Conservation (phyloP, 1,284 basidiomycete species). For the Kalmanozyma brasiliensis region DNA sequence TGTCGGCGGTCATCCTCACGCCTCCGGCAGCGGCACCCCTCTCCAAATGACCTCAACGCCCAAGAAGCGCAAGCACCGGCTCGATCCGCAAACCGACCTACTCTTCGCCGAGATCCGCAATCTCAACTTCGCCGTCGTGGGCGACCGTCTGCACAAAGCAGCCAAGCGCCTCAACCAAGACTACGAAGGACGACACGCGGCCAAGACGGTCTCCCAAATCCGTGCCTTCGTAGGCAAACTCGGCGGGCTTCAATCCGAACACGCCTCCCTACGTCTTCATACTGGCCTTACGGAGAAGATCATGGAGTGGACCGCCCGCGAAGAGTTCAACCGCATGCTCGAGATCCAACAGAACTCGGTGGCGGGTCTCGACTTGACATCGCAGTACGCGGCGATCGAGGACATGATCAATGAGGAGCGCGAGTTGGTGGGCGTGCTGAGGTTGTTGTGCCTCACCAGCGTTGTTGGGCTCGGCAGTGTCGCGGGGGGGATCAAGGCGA, state of each 20-base stretch:
- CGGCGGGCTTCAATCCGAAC: conserved; percentile 88
- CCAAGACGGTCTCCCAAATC: conserved; percentile 91
- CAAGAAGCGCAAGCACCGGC: conserved; percentile 75
- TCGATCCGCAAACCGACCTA: conserved; percentile 81
- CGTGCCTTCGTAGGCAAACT: conserved; percentile 94
- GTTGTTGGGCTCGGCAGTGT: conserved; percentile 71
- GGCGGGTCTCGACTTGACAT: conserved; percentile 70
- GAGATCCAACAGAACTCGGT: conserved; percentile 97
- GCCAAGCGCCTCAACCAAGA: conserved; percentile 89
- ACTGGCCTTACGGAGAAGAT: conserved; percentile 92
- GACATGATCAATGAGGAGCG: conserved; percentile 58
- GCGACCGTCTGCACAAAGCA: conserved; percentile 81
- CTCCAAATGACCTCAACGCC: conserved; percentile 45
- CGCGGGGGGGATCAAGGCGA: conserved; percentile 84
- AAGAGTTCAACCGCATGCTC: conserved; percentile 87
- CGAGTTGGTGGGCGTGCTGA: conserved; percentile 69
- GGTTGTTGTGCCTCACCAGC: conserved; percentile 86
- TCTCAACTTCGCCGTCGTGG: conserved; percentile 92
- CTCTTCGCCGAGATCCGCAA: conserved; percentile 86
- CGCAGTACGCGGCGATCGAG: conserved; percentile 58
- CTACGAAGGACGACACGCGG: conserved; percentile 82
- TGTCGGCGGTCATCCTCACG: conserved; percentile 26
- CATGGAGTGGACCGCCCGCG: conserved; percentile 79
- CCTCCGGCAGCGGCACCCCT: conserved; percentile 47
- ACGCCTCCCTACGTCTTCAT: conserved; percentile 87